Evolutionary conservation across 257 asterid genomes (phyloP).

Genomic region (Linderniella brevidens): DNA sequence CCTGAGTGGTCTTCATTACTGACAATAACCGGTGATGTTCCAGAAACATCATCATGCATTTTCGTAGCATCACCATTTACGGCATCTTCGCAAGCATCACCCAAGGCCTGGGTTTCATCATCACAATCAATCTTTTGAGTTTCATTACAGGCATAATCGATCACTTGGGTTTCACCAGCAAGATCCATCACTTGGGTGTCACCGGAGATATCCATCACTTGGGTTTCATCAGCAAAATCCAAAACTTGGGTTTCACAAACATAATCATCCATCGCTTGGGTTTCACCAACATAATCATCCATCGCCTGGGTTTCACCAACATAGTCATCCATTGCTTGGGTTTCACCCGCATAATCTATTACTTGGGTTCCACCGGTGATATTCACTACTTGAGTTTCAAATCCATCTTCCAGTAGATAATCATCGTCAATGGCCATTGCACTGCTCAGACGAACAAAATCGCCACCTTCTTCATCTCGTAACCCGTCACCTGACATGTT

Average conservation of each 20-base stretch:
- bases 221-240: constrained; percentile 30
- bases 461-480: not conserved
- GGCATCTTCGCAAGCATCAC: constrained; percentile 21
- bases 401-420: not conserved
- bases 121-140: too few relatives aligned
- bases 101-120: constrained; percentile 51
- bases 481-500: too few relatives aligned
- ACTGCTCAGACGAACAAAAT: not conserved
- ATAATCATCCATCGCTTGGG: constrained; percentile 17
- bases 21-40: constrained; percentile 11
- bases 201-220: constrained; percentile 11
- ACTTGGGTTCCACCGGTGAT: too few relatives aligned
- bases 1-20: constrained; percentile 22
- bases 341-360: constrained; percentile 19
- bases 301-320: constrained; percentile 13
- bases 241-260: constrained; percentile 13
- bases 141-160: constrained; percentile 8
- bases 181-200: constrained; percentile 10
- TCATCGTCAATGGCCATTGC: not conserved
- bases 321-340: constrained; percentile 17
- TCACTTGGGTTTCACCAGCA: constrained; percentile 15
- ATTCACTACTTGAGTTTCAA: too few relatives aligned
- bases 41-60: constrained; percentile 14
- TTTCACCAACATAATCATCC: constrained; percentile 18
- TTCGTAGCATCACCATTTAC: constrained; percentile 15